phyloP scores from a whole-genome alignment of 805 yeast species.

The Wickerhamomyces bovis region DNA sequence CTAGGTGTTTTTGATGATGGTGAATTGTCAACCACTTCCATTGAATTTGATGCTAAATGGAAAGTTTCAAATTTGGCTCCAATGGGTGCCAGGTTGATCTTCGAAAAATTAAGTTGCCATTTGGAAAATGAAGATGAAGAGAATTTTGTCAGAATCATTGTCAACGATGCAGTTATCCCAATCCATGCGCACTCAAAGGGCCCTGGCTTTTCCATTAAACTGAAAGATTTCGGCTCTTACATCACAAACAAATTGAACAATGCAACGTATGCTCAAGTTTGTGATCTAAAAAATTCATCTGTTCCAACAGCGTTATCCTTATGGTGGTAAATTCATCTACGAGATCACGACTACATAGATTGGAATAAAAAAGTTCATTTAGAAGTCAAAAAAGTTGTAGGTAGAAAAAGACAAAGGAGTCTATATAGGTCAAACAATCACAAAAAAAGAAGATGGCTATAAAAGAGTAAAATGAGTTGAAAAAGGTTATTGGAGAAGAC shows the following conservation, averaged over 20 bases:
- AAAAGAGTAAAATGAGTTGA: too few relatives aligned
- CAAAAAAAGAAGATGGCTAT: too few relatives aligned
- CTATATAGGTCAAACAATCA: not conserved
- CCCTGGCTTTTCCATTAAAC: conserved; percentile 40
- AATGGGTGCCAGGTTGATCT: conserved; percentile 41
- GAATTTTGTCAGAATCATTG: conserved; percentile 34
- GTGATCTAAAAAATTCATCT: conserved; percentile 10
- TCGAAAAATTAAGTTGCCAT: conserved; percentile 39
- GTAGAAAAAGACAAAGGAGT: too few relatives aligned
- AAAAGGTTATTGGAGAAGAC: not conserved
- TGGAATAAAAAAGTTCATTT: not conserved
- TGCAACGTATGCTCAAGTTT: conserved; percentile 10
- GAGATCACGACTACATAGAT: not conserved
- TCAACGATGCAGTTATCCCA: conserved; percentile 48
- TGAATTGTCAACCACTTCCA: conserved; percentile 36
- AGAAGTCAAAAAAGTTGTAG: not conserved
- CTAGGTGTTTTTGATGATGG: conserved; percentile 36
- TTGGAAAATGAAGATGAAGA: conserved; percentile 18
- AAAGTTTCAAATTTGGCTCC: conserved; percentile 43
- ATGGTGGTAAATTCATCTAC: conserved; percentile 24
- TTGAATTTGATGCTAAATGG: conserved; percentile 41
- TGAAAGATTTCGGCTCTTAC: conserved; percentile 21
- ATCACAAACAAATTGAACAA: conserved; percentile 12
- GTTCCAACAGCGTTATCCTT: conserved; percentile 20
- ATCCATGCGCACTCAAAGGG: conserved; percentile 36